Conservation (phyloP, 1,139 yeast genomes). For the Kluyveromyces marxianus region DNA sequence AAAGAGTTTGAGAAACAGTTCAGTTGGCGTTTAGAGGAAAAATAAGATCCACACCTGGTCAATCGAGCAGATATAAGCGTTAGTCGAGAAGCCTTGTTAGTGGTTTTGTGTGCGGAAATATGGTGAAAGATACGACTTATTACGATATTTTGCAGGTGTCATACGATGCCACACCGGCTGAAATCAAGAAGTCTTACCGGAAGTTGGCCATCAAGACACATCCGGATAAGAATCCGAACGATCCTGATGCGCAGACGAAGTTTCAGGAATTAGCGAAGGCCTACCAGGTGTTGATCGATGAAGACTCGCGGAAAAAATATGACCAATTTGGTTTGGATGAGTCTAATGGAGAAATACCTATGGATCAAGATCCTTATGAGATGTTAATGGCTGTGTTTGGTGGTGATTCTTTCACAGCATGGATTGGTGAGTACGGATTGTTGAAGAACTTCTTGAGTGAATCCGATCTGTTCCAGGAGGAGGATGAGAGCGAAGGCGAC, state of each 20-base stretch:
- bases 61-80: no score
- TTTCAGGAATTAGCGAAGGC: slow-evolving; percentile 68
- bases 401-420: slow-evolving; percentile 65
- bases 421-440: slow-evolving; percentile 69
- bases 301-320: slow-evolving; percentile 49
- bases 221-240: slow-evolving; percentile 93
- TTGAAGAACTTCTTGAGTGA: slow-evolving; percentile 53
- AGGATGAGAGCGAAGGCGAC: not conserved
- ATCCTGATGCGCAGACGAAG: slow-evolving; percentile 59
- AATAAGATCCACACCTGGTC: no score
- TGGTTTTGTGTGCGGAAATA: slow-evolving; percentile 20
- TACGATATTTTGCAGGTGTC: slow-evolving; percentile 69
- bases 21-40: no score
- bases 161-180: slow-evolving; percentile 68
- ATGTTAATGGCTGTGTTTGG: slow-evolving; percentile 67
- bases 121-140: slow-evolving; percentile 93
- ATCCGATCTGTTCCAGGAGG: slow-evolving; percentile 38
- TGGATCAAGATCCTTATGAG: slow-evolving; percentile 56
- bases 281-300: slow-evolving; percentile 60
- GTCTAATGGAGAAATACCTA: slow-evolving; percentile 7
- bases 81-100: no score
- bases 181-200: slow-evolving; percentile 89
- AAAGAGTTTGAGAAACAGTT: no score
- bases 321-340: slow-evolving; percentile 61
- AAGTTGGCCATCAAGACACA: slow-evolving; percentile 82